Evolutionary conservation across 2,329 filamentous ascomycete species (phyloP).

Genomic region (Ceratocystiopsis sp.): DNA sequence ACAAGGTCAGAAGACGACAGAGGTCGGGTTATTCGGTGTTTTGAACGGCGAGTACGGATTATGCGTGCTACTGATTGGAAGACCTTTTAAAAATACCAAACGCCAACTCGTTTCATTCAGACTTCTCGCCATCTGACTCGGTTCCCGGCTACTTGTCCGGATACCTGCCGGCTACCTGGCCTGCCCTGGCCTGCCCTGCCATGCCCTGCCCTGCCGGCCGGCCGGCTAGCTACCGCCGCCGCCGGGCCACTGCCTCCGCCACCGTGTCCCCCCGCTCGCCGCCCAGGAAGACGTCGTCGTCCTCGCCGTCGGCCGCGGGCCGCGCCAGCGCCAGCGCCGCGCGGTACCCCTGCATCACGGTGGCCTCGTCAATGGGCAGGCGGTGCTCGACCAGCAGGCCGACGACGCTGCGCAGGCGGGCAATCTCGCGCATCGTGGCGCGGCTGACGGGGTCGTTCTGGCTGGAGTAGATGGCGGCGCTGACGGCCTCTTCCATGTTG

Average conservation of each 20-base stretch:
- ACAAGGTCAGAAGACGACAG: too few relatives aligned
- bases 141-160: too few relatives aligned
- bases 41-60: too few relatives aligned
- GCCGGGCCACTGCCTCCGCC: slow-evolving; percentile 11
- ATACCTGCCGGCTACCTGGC: too few relatives aligned
- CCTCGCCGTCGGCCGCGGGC: slow-evolving; percentile 30
- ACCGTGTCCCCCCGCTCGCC: slow-evolving; percentile 37
- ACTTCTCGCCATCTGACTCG: too few relatives aligned
- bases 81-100: too few relatives aligned
- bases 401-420: slow-evolving; percentile 65
- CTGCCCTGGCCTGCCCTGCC: too few relatives aligned
- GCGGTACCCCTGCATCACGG: slow-evolving; percentile 65
- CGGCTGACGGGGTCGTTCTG: slow-evolving; percentile 76
- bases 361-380: slow-evolving; percentile 77
- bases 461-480: slow-evolving; percentile 75
- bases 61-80: too few relatives aligned
- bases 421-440: slow-evolving; percentile 74
- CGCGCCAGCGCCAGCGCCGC: slow-evolving; percentile 61
- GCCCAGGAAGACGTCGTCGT: slow-evolving; percentile 43
- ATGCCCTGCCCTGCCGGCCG: too few relatives aligned
- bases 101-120: too few relatives aligned
- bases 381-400: slow-evolving; percentile 68
- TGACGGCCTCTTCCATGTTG: slow-evolving; percentile 73
- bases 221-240: too few relatives aligned
- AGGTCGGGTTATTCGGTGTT: too few relatives aligned